These are phyloP conservation scores for Chlorella sp. DNA, from an alignment of 139 green algal genomes.

Conservation along the genomic window DNA sequence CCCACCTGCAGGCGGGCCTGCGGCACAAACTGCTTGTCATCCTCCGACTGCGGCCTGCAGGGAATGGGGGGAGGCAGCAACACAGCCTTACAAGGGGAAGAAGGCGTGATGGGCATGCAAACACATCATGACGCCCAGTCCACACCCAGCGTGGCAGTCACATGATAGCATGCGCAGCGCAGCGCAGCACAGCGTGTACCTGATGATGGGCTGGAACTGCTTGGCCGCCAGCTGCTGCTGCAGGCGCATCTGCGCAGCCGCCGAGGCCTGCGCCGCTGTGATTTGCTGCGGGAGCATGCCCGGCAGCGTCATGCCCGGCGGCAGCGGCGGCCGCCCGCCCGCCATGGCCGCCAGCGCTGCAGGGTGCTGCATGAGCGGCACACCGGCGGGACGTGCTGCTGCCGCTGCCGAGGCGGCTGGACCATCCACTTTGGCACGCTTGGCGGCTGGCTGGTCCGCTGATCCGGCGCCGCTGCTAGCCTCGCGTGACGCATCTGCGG, in stretches of 20 bases:
- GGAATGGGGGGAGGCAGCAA: too few relatives aligned
- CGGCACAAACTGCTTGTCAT: conserved; percentile 22
- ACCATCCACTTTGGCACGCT: conserved; percentile 19
- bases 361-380: not conserved
- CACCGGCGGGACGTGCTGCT: not conserved
- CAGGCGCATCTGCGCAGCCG: not conserved
- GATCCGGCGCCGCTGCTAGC: not conserved
- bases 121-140: too few relatives aligned
- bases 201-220: conserved; percentile 7
- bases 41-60: conserved; percentile 23
- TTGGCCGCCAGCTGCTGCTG: not conserved
- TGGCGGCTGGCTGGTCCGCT: conserved; percentile 11
- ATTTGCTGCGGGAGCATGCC: not conserved
- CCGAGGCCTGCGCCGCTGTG: not conserved
- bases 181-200: too few relatives aligned
- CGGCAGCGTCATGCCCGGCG: not conserved
- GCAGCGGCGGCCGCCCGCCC: conserved; percentile 19
- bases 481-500: not conserved
- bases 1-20: conserved; percentile 23
- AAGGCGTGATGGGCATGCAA: not conserved
- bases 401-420: not conserved
- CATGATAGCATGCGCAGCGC: too few relatives aligned
- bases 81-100: too few relatives aligned
- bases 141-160: too few relatives aligned
- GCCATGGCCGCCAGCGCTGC: not conserved